Conservation (phyloP, 2,329 filamentous ascomycete species). For the Aplosporella prunicola region DNA sequence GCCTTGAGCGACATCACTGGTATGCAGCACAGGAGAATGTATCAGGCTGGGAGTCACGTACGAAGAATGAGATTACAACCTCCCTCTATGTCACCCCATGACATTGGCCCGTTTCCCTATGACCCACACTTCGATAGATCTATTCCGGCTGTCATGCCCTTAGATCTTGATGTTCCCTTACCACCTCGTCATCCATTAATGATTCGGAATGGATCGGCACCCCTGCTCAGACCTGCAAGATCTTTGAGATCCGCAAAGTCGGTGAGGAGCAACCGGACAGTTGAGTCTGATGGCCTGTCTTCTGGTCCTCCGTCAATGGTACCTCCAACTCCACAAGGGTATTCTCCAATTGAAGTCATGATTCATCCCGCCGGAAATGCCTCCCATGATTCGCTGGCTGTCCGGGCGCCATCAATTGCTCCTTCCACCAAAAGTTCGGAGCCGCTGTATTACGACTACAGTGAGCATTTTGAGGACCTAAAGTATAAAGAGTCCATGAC, state of each 20-base stretch:
- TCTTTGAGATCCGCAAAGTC: slow-evolving; percentile 2
- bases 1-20: slow-evolving; percentile 32
- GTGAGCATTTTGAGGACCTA: slow-evolving; percentile 27
- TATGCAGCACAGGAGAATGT: slow-evolving; percentile 15
- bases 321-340: slow-evolving; percentile 34
- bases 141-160: background rate
- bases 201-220: slow-evolving; percentile 17
- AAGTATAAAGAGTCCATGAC: slow-evolving; percentile 12
- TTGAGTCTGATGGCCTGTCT: slow-evolving; percentile 32
- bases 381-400: background rate
- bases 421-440: background rate
- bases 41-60: slow-evolving; percentile 15
- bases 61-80: slow-evolving; percentile 16
- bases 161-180: background rate
- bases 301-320: slow-evolving; percentile 35
- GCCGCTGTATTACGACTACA: slow-evolving; percentile 29
- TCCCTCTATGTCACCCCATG: slow-evolving; percentile 1
- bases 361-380: slow-evolving; percentile 5
- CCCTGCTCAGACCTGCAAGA: slow-evolving; percentile 17
- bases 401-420: background rate
- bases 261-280: slow-evolving; percentile 19
- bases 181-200: slow-evolving; percentile 16
- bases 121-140: slow-evolving; percentile 6
- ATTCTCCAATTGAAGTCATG: slow-evolving; percentile 25
- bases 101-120: slow-evolving; percentile 7